These are phyloP conservation scores for Sedum album DNA, from an alignment of 164 flowering plant species.

Conservation along the genomic window DNA sequence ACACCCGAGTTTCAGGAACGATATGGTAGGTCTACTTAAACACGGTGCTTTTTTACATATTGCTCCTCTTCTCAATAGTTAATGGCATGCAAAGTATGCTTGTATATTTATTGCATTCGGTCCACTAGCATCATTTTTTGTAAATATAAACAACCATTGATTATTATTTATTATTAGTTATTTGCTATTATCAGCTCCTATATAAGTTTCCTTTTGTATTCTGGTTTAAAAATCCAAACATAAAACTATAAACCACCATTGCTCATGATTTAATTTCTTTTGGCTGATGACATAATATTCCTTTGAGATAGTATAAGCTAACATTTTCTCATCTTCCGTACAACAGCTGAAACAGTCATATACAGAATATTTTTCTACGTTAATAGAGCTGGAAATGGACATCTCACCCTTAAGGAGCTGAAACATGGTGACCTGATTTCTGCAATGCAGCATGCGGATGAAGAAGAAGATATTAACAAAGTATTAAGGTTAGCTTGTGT, in stretches of 20 bases:
- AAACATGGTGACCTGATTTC: no score
- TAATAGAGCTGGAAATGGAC: slow-evolving; percentile 90
- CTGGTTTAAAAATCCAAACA: not conserved
- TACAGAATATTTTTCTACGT: slow-evolving; percentile 87
- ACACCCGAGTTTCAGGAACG: slow-evolving; percentile 88
- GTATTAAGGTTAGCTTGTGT: no score
- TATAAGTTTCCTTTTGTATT: not conserved
- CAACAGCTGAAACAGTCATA: slow-evolving; percentile 94
- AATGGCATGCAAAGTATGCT: not conserved
- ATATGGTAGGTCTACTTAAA: slow-evolving; percentile 41
- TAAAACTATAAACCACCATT: not conserved
- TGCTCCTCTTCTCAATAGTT: not conserved
- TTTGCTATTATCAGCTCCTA: not conserved
- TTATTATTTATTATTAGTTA: no score
- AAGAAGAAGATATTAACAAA: no score
- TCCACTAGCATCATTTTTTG: not conserved
- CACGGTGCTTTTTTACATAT: not conserved
- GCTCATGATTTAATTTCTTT: no score
- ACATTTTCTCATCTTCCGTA: slow-evolving; percentile 16
- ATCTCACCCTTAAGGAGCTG: slow-evolving; percentile 73
- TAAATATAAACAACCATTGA: not conserved
- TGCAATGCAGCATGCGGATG: no score
- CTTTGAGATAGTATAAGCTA: slow-evolving; percentile 12
- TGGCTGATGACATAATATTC: not conserved
- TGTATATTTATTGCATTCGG: not conserved